Evolutionary conservation across 345 rosid genomes (phyloP).

Genomic region (Citrus maxima): DNA sequence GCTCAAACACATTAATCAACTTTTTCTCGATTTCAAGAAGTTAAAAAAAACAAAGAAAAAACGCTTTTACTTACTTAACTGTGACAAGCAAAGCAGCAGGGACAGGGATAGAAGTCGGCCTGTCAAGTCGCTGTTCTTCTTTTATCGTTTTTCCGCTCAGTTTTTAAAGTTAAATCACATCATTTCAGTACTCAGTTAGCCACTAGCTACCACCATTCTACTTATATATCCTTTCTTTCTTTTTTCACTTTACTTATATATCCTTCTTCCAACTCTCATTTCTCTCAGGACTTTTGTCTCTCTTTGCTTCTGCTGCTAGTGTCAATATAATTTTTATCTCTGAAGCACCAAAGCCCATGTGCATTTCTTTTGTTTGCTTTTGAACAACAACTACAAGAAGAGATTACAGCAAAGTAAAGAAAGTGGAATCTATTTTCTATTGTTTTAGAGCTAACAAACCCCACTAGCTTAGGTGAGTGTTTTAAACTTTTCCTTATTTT

Average conservation of each 20-base stretch:
- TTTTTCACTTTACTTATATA: not conserved
- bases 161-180: conserved; percentile 62
- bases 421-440: conserved; percentile 1
- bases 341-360: conserved; percentile 31
- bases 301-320: not conserved
- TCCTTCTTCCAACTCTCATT: not conserved
- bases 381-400: not conserved
- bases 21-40: not conserved
- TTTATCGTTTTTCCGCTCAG: conserved; percentile 7
- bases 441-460: not conserved
- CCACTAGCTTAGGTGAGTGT: conserved; percentile 9
- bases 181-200: conserved; percentile 24
- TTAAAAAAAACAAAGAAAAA: not conserved
- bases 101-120: conserved; percentile 36
- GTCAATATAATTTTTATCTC: not conserved
- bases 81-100: conserved; percentile 7
- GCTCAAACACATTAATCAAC: not conserved
- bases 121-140: conserved; percentile 54
- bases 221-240: not conserved
- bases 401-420: not conserved
- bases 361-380: conserved; percentile 28
- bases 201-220: not conserved
- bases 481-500: not conserved
- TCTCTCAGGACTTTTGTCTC: not conserved
- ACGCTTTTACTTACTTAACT: not conserved